Evolutionary conservation across 371 early-diverging fungal species (phyloP).

Genomic region (Amoeboaphelidium occidentale): DNA sequence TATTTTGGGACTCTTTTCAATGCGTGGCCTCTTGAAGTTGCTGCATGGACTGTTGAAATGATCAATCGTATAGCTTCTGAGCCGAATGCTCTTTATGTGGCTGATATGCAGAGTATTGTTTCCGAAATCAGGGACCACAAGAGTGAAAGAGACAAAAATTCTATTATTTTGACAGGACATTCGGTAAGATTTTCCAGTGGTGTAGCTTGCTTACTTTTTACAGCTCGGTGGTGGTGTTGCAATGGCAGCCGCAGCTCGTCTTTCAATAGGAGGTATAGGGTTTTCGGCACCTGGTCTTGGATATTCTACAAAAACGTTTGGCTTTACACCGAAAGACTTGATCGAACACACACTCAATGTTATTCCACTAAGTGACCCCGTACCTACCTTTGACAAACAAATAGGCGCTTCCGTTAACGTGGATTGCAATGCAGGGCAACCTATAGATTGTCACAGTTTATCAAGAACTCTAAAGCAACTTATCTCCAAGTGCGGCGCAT

Average conservation of each 20-base stretch:
- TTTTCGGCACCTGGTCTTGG: conserved; percentile 13
- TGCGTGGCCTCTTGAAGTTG: conserved; percentile 6
- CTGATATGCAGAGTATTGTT: not conserved
- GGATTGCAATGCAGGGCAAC: not conserved
- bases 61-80: not conserved
- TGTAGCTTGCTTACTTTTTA: too few species aligned
- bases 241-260: conserved; percentile 6
- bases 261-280: conserved; percentile 3
- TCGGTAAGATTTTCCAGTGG: too few species aligned
- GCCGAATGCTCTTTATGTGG: conserved; percentile 1
- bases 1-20: conserved; percentile 4
- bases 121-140: not conserved
- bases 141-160: not conserved
- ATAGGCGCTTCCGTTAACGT: conserved; percentile 4
- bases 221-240: conserved; percentile 21
- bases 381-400: conserved; percentile 6
- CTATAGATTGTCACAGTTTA: not conserved
- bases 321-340: not conserved
- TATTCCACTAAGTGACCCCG: conserved; percentile 4
- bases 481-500: not conserved
- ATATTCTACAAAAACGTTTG: conserved; percentile 1
- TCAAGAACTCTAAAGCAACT: not conserved
- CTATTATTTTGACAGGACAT: conserved; percentile 15
- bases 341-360: conserved; percentile 3
- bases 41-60: not conserved